These are phyloP conservation scores for Colletotrichum sublineola DNA, from an alignment of 2,329 filamentous ascomycete species.

Conservation along the genomic window DNA sequence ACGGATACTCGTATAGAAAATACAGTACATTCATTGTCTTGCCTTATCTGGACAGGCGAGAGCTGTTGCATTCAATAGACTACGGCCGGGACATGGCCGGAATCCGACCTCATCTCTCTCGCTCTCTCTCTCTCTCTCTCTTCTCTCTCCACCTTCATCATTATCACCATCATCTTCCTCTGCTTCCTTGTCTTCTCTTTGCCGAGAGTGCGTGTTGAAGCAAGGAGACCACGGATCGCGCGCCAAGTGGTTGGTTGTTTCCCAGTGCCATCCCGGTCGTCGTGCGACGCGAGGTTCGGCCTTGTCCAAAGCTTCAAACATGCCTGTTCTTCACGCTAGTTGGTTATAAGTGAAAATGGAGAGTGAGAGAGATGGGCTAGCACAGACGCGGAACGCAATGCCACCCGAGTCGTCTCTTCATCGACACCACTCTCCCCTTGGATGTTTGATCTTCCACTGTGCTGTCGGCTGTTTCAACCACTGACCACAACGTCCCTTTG, in stretches of 20 bases:
- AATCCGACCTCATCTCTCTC: background rate
- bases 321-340: conserved; percentile 19
- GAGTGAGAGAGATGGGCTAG: background rate
- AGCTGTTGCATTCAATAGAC: no score
- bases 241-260: conserved; percentile 42
- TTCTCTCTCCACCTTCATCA: no score
- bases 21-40: background rate
- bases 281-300: conserved; percentile 40
- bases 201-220: background rate
- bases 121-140: no score
- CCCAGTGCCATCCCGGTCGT: conserved; percentile 38
- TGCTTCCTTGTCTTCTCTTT: background rate
- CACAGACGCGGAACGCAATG: background rate
- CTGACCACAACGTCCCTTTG: conserved; percentile 23
- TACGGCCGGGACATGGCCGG: background rate
- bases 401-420: conserved; percentile 23
- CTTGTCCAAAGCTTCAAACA: conserved; percentile 40
- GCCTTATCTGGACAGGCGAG: background rate
- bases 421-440: conserved; percentile 10
- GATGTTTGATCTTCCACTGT: conserved; percentile 38
- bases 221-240: conserved; percentile 36
- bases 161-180: background rate
- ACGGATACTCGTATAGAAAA: no score
- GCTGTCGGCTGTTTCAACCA: conserved; percentile 34
- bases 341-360: background rate